Percentiles rank a stretch among this genome's conserved stretches.
Evolutionary conservation across 1,284 basidiomycete species (phyloP).

Genomic region (Rhodotorula sp.): DNA sequence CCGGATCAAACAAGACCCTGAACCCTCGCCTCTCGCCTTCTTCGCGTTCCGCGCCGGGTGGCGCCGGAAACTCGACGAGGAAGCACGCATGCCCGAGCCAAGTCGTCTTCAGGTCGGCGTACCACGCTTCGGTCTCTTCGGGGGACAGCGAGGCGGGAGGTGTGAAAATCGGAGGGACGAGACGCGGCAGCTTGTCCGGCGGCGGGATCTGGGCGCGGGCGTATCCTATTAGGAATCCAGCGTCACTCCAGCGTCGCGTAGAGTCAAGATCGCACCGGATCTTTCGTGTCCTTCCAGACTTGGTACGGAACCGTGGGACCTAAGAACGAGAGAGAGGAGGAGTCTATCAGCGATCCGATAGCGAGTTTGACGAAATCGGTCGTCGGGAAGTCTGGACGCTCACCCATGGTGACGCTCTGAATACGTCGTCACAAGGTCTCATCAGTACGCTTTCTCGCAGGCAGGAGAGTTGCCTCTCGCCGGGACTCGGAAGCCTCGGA

Average conservation of each 20-base stretch:
- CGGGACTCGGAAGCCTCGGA: too few species aligned
- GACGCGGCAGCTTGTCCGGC: constrained; percentile 30
- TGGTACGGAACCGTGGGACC: constrained; percentile 1
- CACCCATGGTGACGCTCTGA: constrained; percentile 2
- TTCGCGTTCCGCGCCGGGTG: neutral
- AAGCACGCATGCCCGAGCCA: constrained; percentile 70
- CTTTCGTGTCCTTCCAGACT: neutral
- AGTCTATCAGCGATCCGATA: too few species aligned
- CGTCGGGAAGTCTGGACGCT: neutral
- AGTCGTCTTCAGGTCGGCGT: constrained; percentile 61
- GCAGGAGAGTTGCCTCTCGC: too few species aligned
- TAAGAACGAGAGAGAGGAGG: neutral
- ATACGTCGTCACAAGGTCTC: too few species aligned
- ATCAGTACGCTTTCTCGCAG: too few species aligned
- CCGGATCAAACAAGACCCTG: constrained; percentile 70
- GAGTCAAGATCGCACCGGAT: neutral
- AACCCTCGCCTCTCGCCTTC: constrained; percentile 39
- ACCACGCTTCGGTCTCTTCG: constrained; percentile 21
- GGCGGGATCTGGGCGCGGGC: constrained; percentile 30
- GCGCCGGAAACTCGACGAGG: constrained; percentile 63
- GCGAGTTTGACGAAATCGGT: too few species aligned
- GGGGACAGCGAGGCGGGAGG: constrained; percentile 6
- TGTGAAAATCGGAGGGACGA: constrained; percentile 27
- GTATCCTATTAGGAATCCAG: neutral
- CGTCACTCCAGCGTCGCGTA: neutral